Evolutionary conservation across 2,329 filamentous ascomycete species (phyloP).

Genomic region (Plectosphaerella plurivora): DNA sequence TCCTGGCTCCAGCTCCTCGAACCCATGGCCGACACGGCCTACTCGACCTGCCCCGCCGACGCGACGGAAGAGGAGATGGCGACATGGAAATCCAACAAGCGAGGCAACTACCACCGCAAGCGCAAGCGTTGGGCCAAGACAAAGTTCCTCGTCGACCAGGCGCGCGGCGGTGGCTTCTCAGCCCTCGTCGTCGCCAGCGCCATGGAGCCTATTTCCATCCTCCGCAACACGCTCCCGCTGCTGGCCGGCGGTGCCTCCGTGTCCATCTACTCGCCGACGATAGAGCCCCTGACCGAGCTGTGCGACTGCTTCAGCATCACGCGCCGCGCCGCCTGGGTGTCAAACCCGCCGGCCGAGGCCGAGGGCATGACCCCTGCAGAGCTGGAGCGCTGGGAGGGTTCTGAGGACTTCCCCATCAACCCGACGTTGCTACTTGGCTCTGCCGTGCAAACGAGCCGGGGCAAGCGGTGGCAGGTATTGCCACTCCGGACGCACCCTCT

Average conservation of each 20-base stretch:
- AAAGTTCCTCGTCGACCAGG: constrained; percentile 67
- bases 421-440: constrained; percentile 78
- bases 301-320: constrained; percentile 82
- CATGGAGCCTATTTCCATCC: constrained; percentile 75
- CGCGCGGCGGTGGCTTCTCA: constrained; percentile 72
- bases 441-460: constrained; percentile 73
- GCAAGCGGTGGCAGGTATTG: constrained; percentile 82
- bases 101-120: constrained; percentile 86
- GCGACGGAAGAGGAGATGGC: constrained; percentile 58
- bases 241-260: constrained; percentile 79
- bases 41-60: constrained; percentile 58
- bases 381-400: constrained; percentile 53
- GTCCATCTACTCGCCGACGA: constrained; percentile 75
- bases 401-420: constrained; percentile 79
- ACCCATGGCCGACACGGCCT: constrained; percentile 70
- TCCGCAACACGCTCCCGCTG: constrained; percentile 73
- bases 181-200: constrained; percentile 77
- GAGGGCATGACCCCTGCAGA: constrained; percentile 41
- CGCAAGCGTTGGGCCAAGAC: constrained; percentile 74
- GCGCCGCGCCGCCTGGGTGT: constrained; percentile 70
- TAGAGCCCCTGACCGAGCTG: constrained; percentile 74
- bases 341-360: constrained; percentile 42
- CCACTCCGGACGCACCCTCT: constrained; percentile 88
- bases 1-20: constrained; percentile 90
- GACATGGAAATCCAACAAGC: constrained; percentile 73